phyloP scores from a whole-genome alignment of 331 rosid genomes.

The Quercus tomentella region DNA sequence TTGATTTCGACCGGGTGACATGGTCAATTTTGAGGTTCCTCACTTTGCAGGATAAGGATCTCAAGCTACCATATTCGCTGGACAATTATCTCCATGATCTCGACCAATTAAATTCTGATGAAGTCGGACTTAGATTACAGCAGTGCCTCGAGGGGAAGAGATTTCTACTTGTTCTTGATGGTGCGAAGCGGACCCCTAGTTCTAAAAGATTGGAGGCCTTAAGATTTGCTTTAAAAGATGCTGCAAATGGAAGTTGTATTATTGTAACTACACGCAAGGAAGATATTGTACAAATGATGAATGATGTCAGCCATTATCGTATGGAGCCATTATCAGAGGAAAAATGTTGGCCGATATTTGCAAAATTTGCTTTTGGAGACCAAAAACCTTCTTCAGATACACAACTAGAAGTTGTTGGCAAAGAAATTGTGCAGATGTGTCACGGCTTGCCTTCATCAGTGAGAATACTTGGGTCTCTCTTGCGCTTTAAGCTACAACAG shows the following conservation, averaged over 20 bases:
- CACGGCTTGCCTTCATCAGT: slow-evolving; percentile 31
- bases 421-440: slow-evolving; percentile 26
- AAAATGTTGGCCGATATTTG: slow-evolving; percentile 20
- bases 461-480: slow-evolving; percentile 30
- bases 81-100: too few relatives aligned
- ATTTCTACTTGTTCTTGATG: slow-evolving; percentile 28
- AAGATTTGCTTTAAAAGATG: slow-evolving; percentile 24
- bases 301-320: slow-evolving; percentile 21
- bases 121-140: too few relatives aligned
- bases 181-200: slow-evolving; percentile 18
- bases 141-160: slow-evolving; percentile 7
- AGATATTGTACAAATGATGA: slow-evolving; percentile 21
- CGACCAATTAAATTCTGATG: too few relatives aligned
- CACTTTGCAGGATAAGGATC: fast-evolving
- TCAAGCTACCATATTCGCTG: too few relatives aligned
- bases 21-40: fast-evolving
- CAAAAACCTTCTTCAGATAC: background rate
- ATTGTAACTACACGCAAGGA: slow-evolving; percentile 40
- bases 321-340: slow-evolving; percentile 15
- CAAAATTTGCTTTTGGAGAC: slow-evolving; percentile 20
- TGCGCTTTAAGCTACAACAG: slow-evolving; percentile 19
- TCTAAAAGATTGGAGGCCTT: slow-evolving; percentile 30
- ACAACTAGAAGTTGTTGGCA: slow-evolving; percentile 18
- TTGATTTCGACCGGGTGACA: too few relatives aligned
- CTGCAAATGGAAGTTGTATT: slow-evolving; percentile 36